These are phyloP conservation scores for Ascochyta pisi DNA, from an alignment of 2,329 filamentous ascomycete species.

Conservation along the genomic window DNA sequence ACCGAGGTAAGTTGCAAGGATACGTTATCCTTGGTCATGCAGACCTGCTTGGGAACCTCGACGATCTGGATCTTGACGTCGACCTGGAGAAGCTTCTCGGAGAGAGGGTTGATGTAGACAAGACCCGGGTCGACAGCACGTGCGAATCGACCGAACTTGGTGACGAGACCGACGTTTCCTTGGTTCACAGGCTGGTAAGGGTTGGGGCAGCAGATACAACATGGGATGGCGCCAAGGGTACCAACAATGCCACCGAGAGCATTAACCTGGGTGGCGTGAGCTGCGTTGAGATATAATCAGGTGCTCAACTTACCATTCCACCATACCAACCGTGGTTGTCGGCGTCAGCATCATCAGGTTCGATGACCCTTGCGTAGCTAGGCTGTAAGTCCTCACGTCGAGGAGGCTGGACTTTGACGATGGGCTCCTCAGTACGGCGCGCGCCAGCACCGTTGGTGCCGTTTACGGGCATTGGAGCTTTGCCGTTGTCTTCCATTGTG, in stretches of 20 bases:
- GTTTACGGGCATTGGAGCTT: constrained; percentile 41
- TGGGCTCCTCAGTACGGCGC: constrained; percentile 32
- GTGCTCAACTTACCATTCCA: constrained; percentile 60
- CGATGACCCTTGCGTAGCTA: constrained; percentile 74
- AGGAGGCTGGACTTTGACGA: constrained; percentile 75
- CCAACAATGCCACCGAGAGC: constrained; percentile 76
- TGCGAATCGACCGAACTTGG: constrained; percentile 94
- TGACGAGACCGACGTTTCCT: constrained; percentile 93
- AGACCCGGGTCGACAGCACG: constrained; percentile 95
- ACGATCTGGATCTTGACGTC: constrained; percentile 99
- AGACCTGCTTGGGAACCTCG: constrained; percentile 93
- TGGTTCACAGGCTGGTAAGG: constrained; percentile 92
- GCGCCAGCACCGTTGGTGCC: constrained; percentile 22
- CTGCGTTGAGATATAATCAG: not conserved
- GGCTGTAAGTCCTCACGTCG: constrained; percentile 83
- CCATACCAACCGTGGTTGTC: constrained; percentile 88
- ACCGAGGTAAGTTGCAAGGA: constrained; percentile 92
- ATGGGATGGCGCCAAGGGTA: constrained; percentile 83
- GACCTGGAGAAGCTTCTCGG: constrained; percentile 86
- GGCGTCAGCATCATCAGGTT: constrained; percentile 69
- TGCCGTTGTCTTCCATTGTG: constrained; percentile 49
- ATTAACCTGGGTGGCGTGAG: constrained; percentile 63
- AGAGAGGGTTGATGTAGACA: constrained; percentile 95
- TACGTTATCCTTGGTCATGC: constrained; percentile 99
- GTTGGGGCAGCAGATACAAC: constrained; percentile 91